Evolutionary conservation across 768 basidiomycete species (phyloP).

Genomic region (Tylopilus subfusipes): DNA sequence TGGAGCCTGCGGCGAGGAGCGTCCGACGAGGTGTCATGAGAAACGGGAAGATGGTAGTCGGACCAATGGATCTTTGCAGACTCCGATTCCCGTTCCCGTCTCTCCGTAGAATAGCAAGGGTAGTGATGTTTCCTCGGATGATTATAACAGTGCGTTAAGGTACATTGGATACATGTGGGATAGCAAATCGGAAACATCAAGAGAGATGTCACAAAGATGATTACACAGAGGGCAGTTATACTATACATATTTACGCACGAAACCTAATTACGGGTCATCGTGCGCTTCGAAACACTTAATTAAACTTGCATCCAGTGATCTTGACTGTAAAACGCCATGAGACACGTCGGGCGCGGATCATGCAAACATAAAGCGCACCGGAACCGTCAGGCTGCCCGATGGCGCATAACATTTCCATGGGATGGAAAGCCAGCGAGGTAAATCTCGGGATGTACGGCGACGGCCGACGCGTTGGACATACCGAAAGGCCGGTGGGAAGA

Average conservation of each 20-base stretch:
- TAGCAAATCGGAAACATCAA: slow-evolving; percentile 7
- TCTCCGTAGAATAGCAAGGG: too few species aligned
- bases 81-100: too few species aligned
- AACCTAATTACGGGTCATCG: too few species aligned
- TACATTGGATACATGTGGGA: slow-evolving; percentile 21
- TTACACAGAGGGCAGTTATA: not conserved
- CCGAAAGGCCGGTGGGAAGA: slow-evolving; percentile 52
- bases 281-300: slow-evolving; percentile 6
- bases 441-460: slow-evolving; percentile 59
- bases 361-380: slow-evolving; percentile 33
- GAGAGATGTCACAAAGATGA: slow-evolving; percentile 17
- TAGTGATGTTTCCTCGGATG: not conserved
- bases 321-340: slow-evolving; percentile 39
- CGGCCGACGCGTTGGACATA: slow-evolving; percentile 54
- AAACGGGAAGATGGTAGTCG: too few species aligned
- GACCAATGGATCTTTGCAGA: too few species aligned
- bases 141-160: slow-evolving; percentile 4
- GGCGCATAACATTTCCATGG: slow-evolving; percentile 80
- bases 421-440: slow-evolving; percentile 76
- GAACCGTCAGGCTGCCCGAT: slow-evolving; percentile 69
- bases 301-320: slow-evolving; percentile 56
- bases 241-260: too few species aligned
- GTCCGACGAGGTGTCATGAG: slow-evolving; percentile 1
- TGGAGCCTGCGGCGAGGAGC: slow-evolving; percentile 46
- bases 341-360: not conserved